Evolutionary conservation across 352 stramenopile genomes (phyloP).

Genomic region (Phytophthora parvispora): DNA sequence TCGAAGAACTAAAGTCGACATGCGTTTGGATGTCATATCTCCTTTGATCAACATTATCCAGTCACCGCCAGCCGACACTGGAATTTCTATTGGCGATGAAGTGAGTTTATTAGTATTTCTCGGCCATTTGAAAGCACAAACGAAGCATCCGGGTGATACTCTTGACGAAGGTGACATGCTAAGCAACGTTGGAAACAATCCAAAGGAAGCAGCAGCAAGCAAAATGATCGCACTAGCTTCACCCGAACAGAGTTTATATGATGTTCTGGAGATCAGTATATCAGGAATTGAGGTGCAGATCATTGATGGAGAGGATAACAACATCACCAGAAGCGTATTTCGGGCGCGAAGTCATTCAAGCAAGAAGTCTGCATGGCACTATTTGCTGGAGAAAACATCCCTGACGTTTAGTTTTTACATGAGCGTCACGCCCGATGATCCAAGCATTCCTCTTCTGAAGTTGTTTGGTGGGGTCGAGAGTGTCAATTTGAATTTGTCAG

Average conservation of each 20-base stretch:
- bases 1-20: slow-evolving; percentile 74
- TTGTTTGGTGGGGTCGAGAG: slow-evolving; percentile 76
- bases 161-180: slow-evolving; percentile 16
- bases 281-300: slow-evolving; percentile 84
- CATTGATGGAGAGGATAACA: slow-evolving; percentile 37
- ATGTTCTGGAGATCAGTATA: slow-evolving; percentile 83
- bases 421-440: slow-evolving; percentile 83
- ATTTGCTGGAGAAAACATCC: slow-evolving; percentile 83
- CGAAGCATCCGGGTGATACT: slow-evolving; percentile 45
- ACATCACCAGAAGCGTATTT: slow-evolving; percentile 21
- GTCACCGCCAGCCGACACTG: slow-evolving; percentile 37
- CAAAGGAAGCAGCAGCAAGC: slow-evolving; percentile 6
- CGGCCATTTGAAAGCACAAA: slow-evolving; percentile 77
- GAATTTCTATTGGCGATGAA: slow-evolving; percentile 28
- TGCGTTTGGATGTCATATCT: slow-evolving; percentile 85
- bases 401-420: slow-evolving; percentile 79
- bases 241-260: slow-evolving; percentile 69
- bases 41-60: slow-evolving; percentile 82
- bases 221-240: slow-evolving; percentile 24
- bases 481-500: slow-evolving; percentile 80
- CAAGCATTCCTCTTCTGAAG: slow-evolving; percentile 82
- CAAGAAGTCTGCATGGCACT: slow-evolving; percentile 51
- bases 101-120: slow-evolving; percentile 79
- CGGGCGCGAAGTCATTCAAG: slow-evolving; percentile 16
- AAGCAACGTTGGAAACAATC: slow-evolving; percentile 6